Base-by-base conservation (phyloP, 2,329 filamentous ascomycete species). In the Aspergillus pseudotamarii region DNA sequence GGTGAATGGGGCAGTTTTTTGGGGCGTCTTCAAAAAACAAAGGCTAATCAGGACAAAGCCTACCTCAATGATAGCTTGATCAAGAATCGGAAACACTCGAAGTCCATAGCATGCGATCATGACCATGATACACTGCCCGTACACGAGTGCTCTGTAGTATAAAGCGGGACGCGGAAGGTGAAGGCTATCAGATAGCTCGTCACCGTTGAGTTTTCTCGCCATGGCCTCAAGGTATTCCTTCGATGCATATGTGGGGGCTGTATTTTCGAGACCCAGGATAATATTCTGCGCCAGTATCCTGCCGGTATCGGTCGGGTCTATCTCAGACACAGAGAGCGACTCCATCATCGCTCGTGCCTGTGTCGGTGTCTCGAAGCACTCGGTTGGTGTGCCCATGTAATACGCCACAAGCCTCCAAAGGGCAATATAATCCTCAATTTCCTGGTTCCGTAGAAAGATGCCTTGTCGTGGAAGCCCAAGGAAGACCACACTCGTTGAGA, bases 361-460 rank as follows among this genome's bases (percentile, higher is more conserved):
- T 6, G 78, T 77, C 0, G 86, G 82, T 0, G 83, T 86, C 1
- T 82, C 81, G 71, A 93, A 88, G 66, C 82, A 84, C 28, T 83
- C 83, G 1, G 85, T 86, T 0, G 91, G 91, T 8, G 87, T 87
- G 14, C 91, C 91, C 70, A 93, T 84, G 34, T 93, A 81, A 71
- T 92, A 84, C 0, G 86, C 91, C 14, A 94, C 86, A 66, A 91
- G 90, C 3, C 91, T 85, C 91, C 91, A 94, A 0, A 94, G 79
- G 0, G 91, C 90, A 51, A 92, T 81, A 72, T 92, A 94, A 70
- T 93, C 91, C 2, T 73, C 72, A 2, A 86, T 87, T 72, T 94
- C 91, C 62, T 85, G 84, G 32, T 82, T 62, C 0, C 84, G 83
- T 30, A 91, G 78, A 67, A 80, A 88, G 60, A 94, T 88, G 2